Percentiles rank a stretch among this genome's conserved stretches.
Conservation (phyloP, 2,329 filamentous ascomycete species). For the Aureobasidium sp. region DNA sequence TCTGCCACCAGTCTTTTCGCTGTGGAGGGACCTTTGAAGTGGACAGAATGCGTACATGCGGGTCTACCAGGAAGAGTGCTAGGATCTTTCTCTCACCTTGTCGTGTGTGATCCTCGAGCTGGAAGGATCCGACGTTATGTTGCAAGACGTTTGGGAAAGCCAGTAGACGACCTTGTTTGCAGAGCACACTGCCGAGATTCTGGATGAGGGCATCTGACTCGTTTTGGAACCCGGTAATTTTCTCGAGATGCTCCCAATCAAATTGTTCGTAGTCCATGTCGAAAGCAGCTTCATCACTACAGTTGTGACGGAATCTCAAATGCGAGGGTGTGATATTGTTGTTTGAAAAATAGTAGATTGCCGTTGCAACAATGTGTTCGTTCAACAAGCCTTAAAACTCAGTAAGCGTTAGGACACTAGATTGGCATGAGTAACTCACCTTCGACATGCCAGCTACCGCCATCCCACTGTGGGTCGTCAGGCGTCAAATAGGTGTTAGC, state of each 20-base stretch:
- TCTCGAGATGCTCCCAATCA: neutral
- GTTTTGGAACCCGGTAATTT: constrained; percentile 17
- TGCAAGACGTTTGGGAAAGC: constrained; percentile 49
- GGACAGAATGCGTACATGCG: constrained; percentile 42
- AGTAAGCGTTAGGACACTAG: neutral
- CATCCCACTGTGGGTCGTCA: constrained; percentile 47
- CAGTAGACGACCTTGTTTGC: constrained; percentile 42
- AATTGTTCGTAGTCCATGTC: neutral
- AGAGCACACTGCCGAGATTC: constrained; percentile 40
- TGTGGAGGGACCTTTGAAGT: constrained; percentile 46
- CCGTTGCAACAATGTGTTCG: constrained; percentile 57
- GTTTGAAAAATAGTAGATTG: constrained; percentile 54
- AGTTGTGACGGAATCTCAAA: constrained; percentile 37
- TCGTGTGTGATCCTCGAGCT: constrained; percentile 42
- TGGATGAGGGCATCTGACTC: neutral
- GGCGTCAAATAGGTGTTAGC: constrained; percentile 53
- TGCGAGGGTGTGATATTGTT: constrained; percentile 50
- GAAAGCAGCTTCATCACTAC: neutral
- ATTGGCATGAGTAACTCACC: constrained; percentile 20
- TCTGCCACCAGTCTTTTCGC: constrained; percentile 37
- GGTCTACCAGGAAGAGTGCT: constrained; percentile 52
- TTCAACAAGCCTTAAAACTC: constrained; percentile 35
- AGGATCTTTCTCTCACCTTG: constrained; percentile 50
- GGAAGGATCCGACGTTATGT: constrained; percentile 44
- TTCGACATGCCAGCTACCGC: constrained; percentile 48